Evolutionary conservation across 345 rosid genomes (phyloP).

Genomic region (Salix udensis): DNA sequence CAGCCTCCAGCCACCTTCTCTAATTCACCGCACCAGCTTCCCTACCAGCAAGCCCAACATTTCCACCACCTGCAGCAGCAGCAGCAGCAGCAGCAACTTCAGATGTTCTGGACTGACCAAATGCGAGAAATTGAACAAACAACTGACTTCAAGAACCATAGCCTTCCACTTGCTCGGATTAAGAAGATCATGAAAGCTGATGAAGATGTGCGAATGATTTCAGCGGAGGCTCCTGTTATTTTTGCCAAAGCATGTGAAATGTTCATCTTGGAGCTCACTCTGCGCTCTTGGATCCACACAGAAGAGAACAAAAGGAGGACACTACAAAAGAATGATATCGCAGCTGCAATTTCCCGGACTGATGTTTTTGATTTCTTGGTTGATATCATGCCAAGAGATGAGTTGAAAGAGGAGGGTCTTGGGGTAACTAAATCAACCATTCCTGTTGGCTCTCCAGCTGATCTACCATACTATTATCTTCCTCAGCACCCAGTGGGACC

Average conservation of each 20-base stretch:
- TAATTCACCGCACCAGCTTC: constrained; percentile 32
- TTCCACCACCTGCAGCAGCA: constrained; percentile 44
- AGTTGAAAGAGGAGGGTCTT: constrained; percentile 44
- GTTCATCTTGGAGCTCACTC: constrained; percentile 44
- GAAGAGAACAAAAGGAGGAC: constrained; percentile 47
- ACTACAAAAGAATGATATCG: constrained; percentile 42
- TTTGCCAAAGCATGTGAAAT: constrained; percentile 46
- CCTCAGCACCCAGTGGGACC: constrained; percentile 35
- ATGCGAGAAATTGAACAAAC: constrained; percentile 43
- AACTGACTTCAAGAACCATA: constrained; percentile 38
- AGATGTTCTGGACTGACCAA: constrained; percentile 41
- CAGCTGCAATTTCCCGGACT: constrained; percentile 42
- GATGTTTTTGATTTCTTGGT: constrained; percentile 47
- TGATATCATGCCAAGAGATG: constrained; percentile 46
- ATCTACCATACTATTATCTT: constrained; percentile 35
- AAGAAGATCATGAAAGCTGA: constrained; percentile 49
- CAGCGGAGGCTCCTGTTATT: constrained; percentile 47
- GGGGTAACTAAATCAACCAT: constrained; percentile 36
- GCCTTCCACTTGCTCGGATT: constrained; percentile 42
- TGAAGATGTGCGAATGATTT: constrained; percentile 46
- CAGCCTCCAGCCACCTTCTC: constrained; percentile 24
- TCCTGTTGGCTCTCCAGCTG: constrained; percentile 38
- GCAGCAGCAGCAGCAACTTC: constrained; percentile 43
- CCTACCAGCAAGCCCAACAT: constrained; percentile 42
- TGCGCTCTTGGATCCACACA: constrained; percentile 44